Evolutionary conservation across 176 grass and related monocot genomes (phyloP).

Genomic region (Triticum dicoccoides): DNA sequence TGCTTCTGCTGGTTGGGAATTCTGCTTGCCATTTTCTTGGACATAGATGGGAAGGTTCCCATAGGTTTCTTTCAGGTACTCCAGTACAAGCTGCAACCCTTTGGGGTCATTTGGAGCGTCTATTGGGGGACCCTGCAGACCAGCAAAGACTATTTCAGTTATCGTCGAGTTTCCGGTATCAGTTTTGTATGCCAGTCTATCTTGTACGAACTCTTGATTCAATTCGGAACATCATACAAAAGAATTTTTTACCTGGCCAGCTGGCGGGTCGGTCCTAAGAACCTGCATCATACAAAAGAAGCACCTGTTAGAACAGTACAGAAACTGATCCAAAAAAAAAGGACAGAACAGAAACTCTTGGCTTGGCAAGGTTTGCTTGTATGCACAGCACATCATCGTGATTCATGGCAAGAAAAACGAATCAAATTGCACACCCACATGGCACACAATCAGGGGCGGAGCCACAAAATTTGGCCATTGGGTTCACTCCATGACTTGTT

Average conservation of each 20-base stretch:
- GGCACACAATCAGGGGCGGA: too few species aligned
- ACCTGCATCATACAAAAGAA: constrained; percentile 12
- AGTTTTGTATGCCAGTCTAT: background rate
- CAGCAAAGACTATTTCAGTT: background rate
- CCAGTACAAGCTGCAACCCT: background rate
- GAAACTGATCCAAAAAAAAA: too few species aligned
- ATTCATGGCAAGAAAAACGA: background rate
- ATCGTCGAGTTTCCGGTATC: background rate
- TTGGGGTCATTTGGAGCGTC: background rate
- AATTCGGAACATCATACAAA: background rate
- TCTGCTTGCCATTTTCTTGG: background rate
- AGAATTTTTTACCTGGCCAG: constrained; percentile 26
- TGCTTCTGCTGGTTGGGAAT: background rate
- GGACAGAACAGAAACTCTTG: background rate
- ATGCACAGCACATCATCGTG: background rate
- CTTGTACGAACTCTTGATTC: background rate
- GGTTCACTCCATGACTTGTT: too few species aligned
- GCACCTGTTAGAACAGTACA: background rate
- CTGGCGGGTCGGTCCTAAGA: constrained; percentile 23
- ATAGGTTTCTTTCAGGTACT: background rate
- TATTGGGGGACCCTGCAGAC: background rate
- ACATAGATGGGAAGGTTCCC: background rate
- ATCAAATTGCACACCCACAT: background rate
- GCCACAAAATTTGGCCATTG: too few species aligned
- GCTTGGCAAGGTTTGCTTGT: background rate